These are phyloP conservation scores for Ilyonectria sp. DNA, from an alignment of 2,329 filamentous ascomycete genomes.

Conservation along the genomic window DNA sequence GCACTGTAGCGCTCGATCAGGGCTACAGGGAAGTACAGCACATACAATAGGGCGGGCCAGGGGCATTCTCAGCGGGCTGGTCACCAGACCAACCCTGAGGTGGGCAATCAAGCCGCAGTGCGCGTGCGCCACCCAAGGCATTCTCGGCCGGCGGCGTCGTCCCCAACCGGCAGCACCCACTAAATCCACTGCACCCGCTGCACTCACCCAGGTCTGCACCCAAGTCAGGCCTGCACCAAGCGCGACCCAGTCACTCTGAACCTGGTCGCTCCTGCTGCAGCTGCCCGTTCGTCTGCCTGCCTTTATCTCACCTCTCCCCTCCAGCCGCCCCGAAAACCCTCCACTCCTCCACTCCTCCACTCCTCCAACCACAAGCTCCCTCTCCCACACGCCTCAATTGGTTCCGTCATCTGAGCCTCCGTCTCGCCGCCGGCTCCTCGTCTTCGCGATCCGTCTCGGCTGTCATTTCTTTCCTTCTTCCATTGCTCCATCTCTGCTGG, in stretches of 20 bases:
- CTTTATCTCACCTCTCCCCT: conserved; percentile 5
- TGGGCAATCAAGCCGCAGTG: conserved; percentile 8
- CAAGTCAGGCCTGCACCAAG: background rate
- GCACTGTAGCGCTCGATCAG: background rate
- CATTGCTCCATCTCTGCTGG: conserved; percentile 4
- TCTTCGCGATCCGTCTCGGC: conserved; percentile 5
- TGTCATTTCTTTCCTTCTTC: background rate
- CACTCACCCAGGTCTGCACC: background rate
- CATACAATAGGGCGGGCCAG: background rate
- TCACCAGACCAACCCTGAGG: conserved; percentile 24
- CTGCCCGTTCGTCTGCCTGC: background rate
- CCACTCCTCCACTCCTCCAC: conserved; percentile 13
- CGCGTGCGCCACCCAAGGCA: background rate
- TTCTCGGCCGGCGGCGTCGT: background rate
- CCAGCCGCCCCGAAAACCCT: conserved; percentile 6
- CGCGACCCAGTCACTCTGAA: background rate
- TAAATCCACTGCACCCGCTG: background rate
- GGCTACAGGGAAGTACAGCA: background rate
- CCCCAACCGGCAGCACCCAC: background rate
- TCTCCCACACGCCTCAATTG: conserved; percentile 30
- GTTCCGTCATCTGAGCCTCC: conserved; percentile 25
- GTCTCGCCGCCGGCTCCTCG: conserved; percentile 11
- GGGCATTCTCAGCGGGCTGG: background rate
- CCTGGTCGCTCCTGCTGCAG: background rate
- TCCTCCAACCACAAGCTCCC: conserved; percentile 32